Conservation (phyloP, 768 basidiomycete species). For the Mycena sanguinolenta region DNA sequence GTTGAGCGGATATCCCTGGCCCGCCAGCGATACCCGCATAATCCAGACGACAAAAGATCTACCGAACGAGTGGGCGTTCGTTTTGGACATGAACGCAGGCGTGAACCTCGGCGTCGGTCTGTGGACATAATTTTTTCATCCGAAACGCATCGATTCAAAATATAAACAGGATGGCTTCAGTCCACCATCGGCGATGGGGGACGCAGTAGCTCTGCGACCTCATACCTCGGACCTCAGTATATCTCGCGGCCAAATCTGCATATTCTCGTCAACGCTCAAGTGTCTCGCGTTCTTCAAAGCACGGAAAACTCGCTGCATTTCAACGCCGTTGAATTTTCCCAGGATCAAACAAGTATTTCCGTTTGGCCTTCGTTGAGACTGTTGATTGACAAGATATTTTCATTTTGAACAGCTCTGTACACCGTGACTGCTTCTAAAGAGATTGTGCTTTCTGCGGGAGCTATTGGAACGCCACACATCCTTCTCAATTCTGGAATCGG, state of each 20-base stretch:
- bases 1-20: background rate
- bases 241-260: background rate
- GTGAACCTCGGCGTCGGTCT: background rate
- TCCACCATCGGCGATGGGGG: background rate
- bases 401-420: background rate
- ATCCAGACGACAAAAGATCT: background rate
- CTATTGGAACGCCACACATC: background rate
- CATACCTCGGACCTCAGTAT: background rate
- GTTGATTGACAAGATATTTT: background rate
- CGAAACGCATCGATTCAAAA: background rate
- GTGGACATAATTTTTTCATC: background rate
- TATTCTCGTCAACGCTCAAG: background rate
- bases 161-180: background rate
- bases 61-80: background rate
- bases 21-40: background rate
- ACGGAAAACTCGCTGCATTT: background rate
- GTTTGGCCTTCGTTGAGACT: background rate
- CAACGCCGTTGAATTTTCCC: background rate
- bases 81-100: slow-evolving; percentile 4
- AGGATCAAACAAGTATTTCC: background rate
- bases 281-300: background rate
- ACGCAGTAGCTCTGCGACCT: background rate
- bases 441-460: background rate
- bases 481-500: background rate
- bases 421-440: background rate